Evolutionary conservation across 495 filamentous ascomycete species (phyloP), one percentile per base, ranked within the genome.

Genomic region (Umbilicaria muhlenbergii): DNA sequence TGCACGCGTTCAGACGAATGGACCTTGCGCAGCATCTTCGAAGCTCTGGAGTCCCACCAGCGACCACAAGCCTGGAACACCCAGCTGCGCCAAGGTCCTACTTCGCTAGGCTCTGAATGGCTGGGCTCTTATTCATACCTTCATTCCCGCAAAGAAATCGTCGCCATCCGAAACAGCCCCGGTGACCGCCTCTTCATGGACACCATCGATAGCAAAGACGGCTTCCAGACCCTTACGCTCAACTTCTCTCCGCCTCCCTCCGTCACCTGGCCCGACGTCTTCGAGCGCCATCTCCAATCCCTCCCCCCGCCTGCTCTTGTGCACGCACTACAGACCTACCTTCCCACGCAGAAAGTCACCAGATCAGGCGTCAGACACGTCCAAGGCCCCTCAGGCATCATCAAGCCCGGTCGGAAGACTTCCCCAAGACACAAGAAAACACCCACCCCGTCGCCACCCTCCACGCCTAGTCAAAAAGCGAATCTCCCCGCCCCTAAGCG

Each of bases 91-190:
- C 36, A 47, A n/a, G 35, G 36, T 1, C 17, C 40, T 19, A 40
- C 32, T 11, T 36, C 32, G 43, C 34, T 50, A 28, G 47, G 47
- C 11, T 34, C 17, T 13, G 13, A 35, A 14, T 53, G 51, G 47
- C 43, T 40, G 21, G 51, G 51, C 16, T 46, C 36, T 31, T 51
- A 48, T 21, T 62, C 60, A 52, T 64, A 54, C 65, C 58, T 44
- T 60, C 58, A 44, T 49, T 62, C 44, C 60, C 62, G 42, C 63
- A 62, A 38, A 13, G 50, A 48, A 1, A 40, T 52, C 32, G 17
- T 32, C 13, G 17, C 19, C 7, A 43, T 52, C 16, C 50, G 50
- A 32, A 24, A 32, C 19, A 28, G 8, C 24, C 24, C 24, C 5
- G 24, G 19, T 1, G 28, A 32, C 17, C 32, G 37, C 11, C 24